Conservation (phyloP, 2,329 filamentous ascomycete species). For the Chaetomiaceae sp. region DNA sequence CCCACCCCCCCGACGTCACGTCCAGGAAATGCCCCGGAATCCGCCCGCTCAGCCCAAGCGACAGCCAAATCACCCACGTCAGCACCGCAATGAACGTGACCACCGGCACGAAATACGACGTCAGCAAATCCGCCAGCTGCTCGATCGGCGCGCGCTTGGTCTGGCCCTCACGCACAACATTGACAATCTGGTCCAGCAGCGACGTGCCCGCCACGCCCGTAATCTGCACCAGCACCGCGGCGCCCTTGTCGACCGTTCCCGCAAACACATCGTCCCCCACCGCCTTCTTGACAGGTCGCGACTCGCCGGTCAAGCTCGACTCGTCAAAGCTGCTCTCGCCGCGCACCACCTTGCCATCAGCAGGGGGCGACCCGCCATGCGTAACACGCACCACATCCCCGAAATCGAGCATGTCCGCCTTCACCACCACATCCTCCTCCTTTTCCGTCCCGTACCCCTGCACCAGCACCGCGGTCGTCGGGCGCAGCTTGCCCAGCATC, state of each 20-base stretch:
- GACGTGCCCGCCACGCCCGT: conserved; percentile 61
- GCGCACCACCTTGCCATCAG: conserved; percentile 63
- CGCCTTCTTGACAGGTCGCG: conserved; percentile 57
- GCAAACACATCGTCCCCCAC: conserved; percentile 61
- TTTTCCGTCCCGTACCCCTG: conserved; percentile 36
- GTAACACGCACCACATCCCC: conserved; percentile 69
- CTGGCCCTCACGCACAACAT: conserved; percentile 71
- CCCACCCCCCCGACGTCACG: conserved; percentile 55
- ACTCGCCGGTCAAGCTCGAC: conserved; percentile 80
- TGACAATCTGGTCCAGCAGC: conserved; percentile 75
- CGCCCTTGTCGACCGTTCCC: conserved; percentile 67
- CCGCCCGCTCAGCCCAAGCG: conserved; percentile 51
- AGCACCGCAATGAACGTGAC: conserved; percentile 62
- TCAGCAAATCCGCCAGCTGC: conserved; percentile 65
- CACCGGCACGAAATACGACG: conserved; percentile 69
- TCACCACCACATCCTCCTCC: conserved; percentile 35
- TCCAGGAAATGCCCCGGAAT: conserved; percentile 54
- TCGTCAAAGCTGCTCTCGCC: conserved; percentile 74
- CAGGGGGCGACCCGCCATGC: conserved; percentile 76
- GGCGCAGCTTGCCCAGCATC: conserved; percentile 69
- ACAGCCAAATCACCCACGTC: conserved; percentile 68
- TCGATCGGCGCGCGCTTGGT: conserved; percentile 70
- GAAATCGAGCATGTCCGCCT: conserved; percentile 66
- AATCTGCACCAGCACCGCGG: conserved; percentile 56
- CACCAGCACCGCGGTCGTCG: conserved; percentile 68